Percentiles rank a stretch among this genome's conserved stretches.
Evolutionary conservation across 2,329 filamentous ascomycete genomes (phyloP).

Genomic region (Cercospora beticola): DNA sequence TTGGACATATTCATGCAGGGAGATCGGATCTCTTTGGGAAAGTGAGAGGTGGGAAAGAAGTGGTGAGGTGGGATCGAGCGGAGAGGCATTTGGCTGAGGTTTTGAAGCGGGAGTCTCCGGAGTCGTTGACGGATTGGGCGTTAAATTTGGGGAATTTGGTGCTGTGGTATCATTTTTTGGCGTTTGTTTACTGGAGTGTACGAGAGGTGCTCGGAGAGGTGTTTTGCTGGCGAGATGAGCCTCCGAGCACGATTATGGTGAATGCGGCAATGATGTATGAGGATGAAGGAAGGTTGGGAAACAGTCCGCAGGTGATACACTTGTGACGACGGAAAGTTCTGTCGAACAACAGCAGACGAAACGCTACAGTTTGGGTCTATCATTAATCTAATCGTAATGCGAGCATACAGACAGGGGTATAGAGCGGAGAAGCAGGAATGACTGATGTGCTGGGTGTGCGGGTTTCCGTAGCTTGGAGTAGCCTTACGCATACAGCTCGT

Average conservation of each 20-base stretch:
- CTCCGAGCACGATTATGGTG: constrained; percentile 51
- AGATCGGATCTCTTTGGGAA: constrained; percentile 29
- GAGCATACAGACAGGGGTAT: constrained; percentile 7
- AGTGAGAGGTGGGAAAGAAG: constrained; percentile 59
- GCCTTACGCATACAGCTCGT: background rate
- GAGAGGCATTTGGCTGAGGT: constrained; percentile 72
- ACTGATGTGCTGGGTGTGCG: background rate
- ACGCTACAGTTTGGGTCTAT: background rate
- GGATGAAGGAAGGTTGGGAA: constrained; percentile 51
- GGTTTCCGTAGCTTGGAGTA: background rate
- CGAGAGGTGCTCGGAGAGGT: constrained; percentile 54
- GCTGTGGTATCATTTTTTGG: constrained; percentile 57
- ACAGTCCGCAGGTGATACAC: constrained; percentile 43
- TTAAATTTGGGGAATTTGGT: constrained; percentile 39
- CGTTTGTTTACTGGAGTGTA: constrained; percentile 29
- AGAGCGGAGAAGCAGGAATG: constrained; percentile 10
- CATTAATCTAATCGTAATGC: background rate
- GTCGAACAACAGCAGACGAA: background rate
- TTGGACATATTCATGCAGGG: constrained; percentile 80
- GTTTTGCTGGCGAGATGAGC: constrained; percentile 54
- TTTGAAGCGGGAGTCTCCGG: constrained; percentile 41
- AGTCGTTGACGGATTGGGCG: constrained; percentile 36
- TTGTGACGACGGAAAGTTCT: constrained; percentile 22
- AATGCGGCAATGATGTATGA: constrained; percentile 60
- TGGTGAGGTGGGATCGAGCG: constrained; percentile 71